Evolutionary conservation across 176 grass and related monocot species (phyloP).

Genomic region (Elymus sibiricus): DNA sequence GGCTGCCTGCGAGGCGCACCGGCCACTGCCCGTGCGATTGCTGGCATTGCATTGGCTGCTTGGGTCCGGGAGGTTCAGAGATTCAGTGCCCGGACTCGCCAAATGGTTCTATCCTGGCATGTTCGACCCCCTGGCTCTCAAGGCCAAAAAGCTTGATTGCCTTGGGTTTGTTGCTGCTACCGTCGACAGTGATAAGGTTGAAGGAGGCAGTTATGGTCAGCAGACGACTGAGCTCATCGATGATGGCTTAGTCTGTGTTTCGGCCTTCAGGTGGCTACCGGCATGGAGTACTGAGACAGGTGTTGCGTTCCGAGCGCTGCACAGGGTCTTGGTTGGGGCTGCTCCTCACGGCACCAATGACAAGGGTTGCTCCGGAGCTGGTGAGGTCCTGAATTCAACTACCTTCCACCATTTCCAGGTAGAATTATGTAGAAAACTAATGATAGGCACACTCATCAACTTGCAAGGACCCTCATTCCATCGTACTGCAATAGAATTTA

Average conservation of each 20-base stretch:
- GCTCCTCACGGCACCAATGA: conserved; percentile 47
- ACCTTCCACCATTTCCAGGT: conserved; percentile 85
- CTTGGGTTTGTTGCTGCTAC: conserved; percentile 45
- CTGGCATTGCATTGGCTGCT: conserved; percentile 85
- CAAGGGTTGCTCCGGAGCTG: conserved; percentile 29
- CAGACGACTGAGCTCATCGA: conserved; percentile 40
- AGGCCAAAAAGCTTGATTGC: conserved; percentile 87
- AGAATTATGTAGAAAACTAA: conserved; percentile 24
- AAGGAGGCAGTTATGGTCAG: neutral
- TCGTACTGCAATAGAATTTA: neutral
- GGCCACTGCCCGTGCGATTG: conserved; percentile 51
- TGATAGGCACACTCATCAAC: conserved; percentile 22
- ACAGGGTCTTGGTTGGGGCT: conserved; percentile 54
- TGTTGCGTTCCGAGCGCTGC: conserved; percentile 73
- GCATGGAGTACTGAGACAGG: conserved; percentile 75
- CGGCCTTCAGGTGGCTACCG: conserved; percentile 71
- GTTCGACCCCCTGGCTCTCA: conserved; percentile 76
- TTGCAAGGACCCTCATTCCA: neutral
- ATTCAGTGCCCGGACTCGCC: conserved; percentile 17
- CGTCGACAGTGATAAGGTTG: conserved; percentile 16
- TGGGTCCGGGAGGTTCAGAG: conserved; percentile 37
- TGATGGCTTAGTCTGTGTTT: conserved; percentile 69
- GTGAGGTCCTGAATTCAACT: conserved; percentile 66
- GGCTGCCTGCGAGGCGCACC: conserved; percentile 51
- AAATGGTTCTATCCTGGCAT: conserved; percentile 57